These are phyloP conservation scores for Carex pumila DNA, from an alignment of 176 grass and related monocot genomes.

Conservation along the genomic window DNA sequence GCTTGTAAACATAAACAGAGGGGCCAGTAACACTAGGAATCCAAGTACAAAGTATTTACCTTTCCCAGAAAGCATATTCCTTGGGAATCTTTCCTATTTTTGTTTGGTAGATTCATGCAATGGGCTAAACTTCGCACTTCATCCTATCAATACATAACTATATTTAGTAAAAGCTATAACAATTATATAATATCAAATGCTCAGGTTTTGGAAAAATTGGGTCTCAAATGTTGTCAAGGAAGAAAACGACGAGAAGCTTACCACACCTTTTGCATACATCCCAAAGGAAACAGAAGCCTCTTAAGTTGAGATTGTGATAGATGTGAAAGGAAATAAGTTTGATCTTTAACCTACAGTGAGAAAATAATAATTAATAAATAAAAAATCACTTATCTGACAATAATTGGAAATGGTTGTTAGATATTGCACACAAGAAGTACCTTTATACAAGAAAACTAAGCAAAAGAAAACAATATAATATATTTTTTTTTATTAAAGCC, in stretches of 20 bases:
- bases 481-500: too few species aligned
- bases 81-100: slow-evolving; percentile 86
- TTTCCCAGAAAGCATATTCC: slow-evolving; percentile 98
- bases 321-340: slow-evolving; percentile 97
- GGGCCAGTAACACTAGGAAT: background rate
- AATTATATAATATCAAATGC: background rate
- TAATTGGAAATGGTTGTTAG: background rate
- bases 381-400: background rate
- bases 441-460: background rate
- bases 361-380: slow-evolving; percentile 6
- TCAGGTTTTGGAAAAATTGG: too few species aligned
- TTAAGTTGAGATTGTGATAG: slow-evolving; percentile 74
- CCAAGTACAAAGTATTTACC: slow-evolving; percentile 27
- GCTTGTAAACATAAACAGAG: background rate
- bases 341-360: slow-evolving; percentile 78
- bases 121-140: slow-evolving; percentile 67
- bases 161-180: background rate
- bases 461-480: background rate
- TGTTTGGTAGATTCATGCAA: slow-evolving; percentile 73
- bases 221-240: too few species aligned
- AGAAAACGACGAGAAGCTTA: background rate
- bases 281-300: slow-evolving; percentile 92
- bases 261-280: slow-evolving; percentile 67
- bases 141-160: slow-evolving; percentile 38
- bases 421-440: background rate